phyloP scores from a whole-genome alignment of 169 alveolate genomes.

The Plasmodium fragile region DNA sequence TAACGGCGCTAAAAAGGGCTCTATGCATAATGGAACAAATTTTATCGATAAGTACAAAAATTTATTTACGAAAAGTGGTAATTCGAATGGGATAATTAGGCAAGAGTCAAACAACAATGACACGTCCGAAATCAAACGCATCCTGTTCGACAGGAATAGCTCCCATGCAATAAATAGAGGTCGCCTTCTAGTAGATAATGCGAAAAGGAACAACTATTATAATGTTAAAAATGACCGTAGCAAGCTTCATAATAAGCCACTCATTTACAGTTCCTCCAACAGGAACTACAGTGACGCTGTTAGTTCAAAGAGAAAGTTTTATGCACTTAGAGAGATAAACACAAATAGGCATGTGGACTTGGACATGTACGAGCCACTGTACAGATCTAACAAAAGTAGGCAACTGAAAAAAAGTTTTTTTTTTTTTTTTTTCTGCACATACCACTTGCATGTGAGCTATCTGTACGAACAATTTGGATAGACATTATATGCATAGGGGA shows the following conservation, averaged over 20 bases:
- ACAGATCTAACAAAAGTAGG: slow-evolving; percentile 63
- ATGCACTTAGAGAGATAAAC: slow-evolving; percentile 43
- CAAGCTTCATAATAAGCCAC: neutral
- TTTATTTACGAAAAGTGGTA: slow-evolving; percentile 6
- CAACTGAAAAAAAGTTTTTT: slow-evolving; percentile 5
- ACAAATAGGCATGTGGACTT: slow-evolving; percentile 49
- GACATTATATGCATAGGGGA: neutral
- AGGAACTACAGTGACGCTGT: slow-evolving; percentile 6
- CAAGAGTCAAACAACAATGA: slow-evolving; percentile 12
- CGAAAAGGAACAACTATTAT: slow-evolving; percentile 13
- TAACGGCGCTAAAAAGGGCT: slow-evolving; percentile 25
- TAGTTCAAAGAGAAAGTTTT: slow-evolving; percentile 65
- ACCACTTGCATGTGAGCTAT: neutral
- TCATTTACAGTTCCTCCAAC: neutral
- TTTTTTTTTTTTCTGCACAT: neutral
- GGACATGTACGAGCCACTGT: slow-evolving; percentile 31
- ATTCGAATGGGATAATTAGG: slow-evolving; percentile 10
- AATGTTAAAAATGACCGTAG: slow-evolving; percentile 16
- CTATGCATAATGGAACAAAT: slow-evolving; percentile 21
- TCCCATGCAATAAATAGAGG: neutral
- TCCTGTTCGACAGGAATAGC: slow-evolving; percentile 22
- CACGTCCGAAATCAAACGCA: neutral
- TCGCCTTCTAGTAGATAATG: slow-evolving; percentile 2
- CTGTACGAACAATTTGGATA: neutral
- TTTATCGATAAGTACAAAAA: slow-evolving; percentile 10